Evolutionary conservation across 345 rosid genomes (phyloP).

Genomic region (Atalantia buxifolia): DNA sequence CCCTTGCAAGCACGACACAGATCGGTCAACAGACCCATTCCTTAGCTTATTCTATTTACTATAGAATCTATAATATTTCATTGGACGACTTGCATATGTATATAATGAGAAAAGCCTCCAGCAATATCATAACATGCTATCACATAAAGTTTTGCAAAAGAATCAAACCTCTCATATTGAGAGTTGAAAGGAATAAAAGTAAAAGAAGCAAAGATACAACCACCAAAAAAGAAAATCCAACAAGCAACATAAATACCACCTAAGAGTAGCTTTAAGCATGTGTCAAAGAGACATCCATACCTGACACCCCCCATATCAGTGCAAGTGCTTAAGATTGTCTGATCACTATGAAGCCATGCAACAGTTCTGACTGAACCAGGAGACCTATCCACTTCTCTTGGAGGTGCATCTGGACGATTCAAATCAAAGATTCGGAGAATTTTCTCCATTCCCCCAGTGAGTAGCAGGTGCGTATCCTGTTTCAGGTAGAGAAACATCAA

Average conservation of each 20-base stretch:
- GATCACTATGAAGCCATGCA: slow-evolving; percentile 47
- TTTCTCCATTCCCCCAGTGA: slow-evolving; percentile 46
- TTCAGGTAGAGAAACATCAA: neutral
- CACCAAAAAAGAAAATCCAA: neutral
- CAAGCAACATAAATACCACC: neutral
- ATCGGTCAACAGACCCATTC: neutral
- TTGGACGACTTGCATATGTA: neutral
- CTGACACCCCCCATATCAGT: slow-evolving; percentile 47
- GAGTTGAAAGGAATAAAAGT: neutral
- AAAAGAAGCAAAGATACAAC: neutral
- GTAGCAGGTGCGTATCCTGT: slow-evolving; percentile 41
- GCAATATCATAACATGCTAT: neutral
- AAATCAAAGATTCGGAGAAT: slow-evolving; percentile 38
- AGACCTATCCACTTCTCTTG: slow-evolving; percentile 41
- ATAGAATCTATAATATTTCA: neutral
- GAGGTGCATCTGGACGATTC: slow-evolving; percentile 40
- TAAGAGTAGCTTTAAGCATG: neutral
- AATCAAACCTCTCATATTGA: neutral
- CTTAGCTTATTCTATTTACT: neutral
- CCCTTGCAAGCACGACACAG: neutral
- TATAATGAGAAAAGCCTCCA: neutral
- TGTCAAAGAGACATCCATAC: slow-evolving; percentile 16
- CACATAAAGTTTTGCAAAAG: neutral
- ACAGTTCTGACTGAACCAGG: slow-evolving; percentile 46
- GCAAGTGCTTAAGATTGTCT: slow-evolving; percentile 41